Base-by-base conservation (phyloP, 768 basidiomycete species). In the Suillus discolor region DNA sequence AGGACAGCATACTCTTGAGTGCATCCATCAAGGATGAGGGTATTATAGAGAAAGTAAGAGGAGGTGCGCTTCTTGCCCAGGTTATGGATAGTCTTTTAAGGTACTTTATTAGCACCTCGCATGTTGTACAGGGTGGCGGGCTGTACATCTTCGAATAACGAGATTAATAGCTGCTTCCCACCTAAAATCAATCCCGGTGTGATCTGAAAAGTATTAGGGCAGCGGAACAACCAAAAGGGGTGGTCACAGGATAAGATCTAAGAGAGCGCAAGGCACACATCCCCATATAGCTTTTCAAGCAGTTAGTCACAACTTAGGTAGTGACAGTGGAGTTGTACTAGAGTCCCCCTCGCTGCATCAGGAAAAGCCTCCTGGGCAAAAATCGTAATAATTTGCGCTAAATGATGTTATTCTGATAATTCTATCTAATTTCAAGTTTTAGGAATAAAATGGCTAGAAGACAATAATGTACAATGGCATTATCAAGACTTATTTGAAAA, bases 1-100 rank as follows among this genome's bases (percentile, higher is more conserved):
- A 92, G 69, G 89, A 89, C 55, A 93, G 79, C 66, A 94, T 79
- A 72, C 76, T 89, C 80, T 87, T 91, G 68, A 94, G 69, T 54
- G 88, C 69, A 65, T 93, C 86, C 93, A 94, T 94, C 49, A 18
- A 54, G 31, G 31, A 55, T 42, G 57, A 25, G 57, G 39, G n/a
- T 39, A 41, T 18, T 61, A 65, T n/a, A n/a, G 49, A 64, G 68
- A 70, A 75, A 72, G 64, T 71, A 65, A 67, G 76, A 75, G 75
- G 75, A 76, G 72, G 71, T 74, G 78, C 71, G 74, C 73, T 70
- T 57, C 62, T 16, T 34, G 65, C 72, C 74, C n/a, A n/a, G n/a
- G 72, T 66, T 67, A 71, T 68, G 68, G 73, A 77, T 78, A 79
- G 80, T 71, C 77, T 75, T 75, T 79, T 79, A 79, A 70, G 73